Evolutionary conservation across 108 stramenopile species (phyloP).

Genomic region (Nitzschia sp.): DNA sequence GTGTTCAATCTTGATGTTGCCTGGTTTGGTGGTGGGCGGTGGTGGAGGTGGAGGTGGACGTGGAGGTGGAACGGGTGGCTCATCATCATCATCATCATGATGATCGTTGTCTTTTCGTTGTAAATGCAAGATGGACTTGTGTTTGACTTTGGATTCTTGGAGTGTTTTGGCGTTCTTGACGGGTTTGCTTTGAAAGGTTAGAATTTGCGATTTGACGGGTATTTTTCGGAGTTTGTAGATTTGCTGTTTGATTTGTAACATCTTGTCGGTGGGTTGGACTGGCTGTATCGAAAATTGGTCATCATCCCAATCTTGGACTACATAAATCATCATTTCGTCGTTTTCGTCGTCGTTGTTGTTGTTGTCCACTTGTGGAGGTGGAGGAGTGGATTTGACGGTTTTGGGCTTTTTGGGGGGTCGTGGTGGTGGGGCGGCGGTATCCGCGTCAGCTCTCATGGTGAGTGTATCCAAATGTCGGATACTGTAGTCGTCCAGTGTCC

Average conservation of each 20-base stretch:
- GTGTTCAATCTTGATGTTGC: neutral
- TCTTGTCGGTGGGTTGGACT: constrained; percentile 1
- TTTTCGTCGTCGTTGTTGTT: neutral
- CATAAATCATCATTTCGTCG: constrained; percentile 15
- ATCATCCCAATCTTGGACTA: constrained; percentile 28
- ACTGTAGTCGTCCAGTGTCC: constrained; percentile 9
- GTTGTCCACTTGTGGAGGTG: neutral
- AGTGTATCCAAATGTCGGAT: constrained; percentile 27
- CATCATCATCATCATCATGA: neutral
- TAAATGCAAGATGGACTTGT: constrained; percentile 24
- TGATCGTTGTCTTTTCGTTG: constrained; percentile 4
- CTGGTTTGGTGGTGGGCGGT: neutral
- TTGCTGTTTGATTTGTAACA: constrained; percentile 20
- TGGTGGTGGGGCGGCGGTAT: neutral
- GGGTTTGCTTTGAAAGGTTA: constrained; percentile 18
- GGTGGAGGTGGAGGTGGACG: neutral
- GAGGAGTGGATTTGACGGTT: neutral
- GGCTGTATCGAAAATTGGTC: constrained; percentile 6
- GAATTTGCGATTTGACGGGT: constrained; percentile 12
- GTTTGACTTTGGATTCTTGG: constrained; percentile 18
- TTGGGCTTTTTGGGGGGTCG: neutral
- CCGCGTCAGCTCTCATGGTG: neutral
- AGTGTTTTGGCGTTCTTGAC: constrained; percentile 15
- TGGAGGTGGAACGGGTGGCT: neutral
- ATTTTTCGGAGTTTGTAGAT: constrained; percentile 7